These are phyloP conservation scores for Zalerion maritima DNA, from an alignment of 495 filamentous ascomycete species.

Conservation along the genomic window DNA sequence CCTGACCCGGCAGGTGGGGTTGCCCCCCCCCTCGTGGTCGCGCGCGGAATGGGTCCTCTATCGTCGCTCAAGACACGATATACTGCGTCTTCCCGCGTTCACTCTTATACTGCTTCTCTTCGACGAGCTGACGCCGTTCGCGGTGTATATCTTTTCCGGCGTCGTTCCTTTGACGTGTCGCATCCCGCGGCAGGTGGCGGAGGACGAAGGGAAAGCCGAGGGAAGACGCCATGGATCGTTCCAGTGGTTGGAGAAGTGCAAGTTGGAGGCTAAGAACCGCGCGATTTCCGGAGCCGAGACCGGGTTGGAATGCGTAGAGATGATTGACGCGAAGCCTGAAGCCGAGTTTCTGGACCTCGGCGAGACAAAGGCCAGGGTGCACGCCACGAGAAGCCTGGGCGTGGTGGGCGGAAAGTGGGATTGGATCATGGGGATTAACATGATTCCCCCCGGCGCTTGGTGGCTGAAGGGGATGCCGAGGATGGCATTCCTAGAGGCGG, in stretches of 20 bases:
- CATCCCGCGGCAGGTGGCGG: constrained; percentile 55
- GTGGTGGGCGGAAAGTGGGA: constrained; percentile 20
- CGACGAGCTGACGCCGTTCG: constrained; percentile 72
- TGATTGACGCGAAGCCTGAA: neutral
- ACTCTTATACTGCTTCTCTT: constrained; percentile 53
- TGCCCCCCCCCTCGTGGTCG: constrained; percentile 24
- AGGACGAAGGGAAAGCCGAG: constrained; percentile 36
- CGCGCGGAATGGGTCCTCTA: constrained; percentile 31
- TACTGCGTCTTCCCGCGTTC: constrained; percentile 62
- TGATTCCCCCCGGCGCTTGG: constrained; percentile 8
- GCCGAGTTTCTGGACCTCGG: constrained; percentile 5
- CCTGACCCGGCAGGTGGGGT: constrained; percentile 17
- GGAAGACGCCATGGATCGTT: constrained; percentile 29
- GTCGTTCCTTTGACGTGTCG: constrained; percentile 69
- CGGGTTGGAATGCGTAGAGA: too few species aligned
- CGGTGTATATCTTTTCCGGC: constrained; percentile 48
- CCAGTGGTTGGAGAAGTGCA: constrained; percentile 10
- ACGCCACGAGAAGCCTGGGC: constrained; percentile 17
- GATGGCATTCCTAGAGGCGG: constrained; percentile 37
- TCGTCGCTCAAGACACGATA: constrained; percentile 49
- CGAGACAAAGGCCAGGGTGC: constrained; percentile 24
- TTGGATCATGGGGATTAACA: constrained; percentile 9
- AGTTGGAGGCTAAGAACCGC: neutral
- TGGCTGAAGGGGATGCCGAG: constrained; percentile 13
- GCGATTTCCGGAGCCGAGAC: neutral